Evolutionary conservation across 257 asterid species (phyloP).

Genomic region (Fraxinus quadrangulata): DNA sequence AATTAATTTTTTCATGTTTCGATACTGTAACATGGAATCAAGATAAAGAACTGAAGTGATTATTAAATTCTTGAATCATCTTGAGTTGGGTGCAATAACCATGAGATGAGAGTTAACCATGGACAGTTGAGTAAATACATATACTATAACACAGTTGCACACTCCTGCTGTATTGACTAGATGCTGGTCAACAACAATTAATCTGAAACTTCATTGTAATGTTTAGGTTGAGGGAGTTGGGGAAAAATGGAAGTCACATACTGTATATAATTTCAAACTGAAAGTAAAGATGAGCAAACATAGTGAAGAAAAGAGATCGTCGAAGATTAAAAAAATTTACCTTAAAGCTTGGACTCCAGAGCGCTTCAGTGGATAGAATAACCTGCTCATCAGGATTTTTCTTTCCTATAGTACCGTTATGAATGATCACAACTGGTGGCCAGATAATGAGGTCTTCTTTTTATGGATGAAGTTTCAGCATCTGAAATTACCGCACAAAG

Average conservation of each 20-base stretch:
- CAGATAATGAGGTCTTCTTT: conserved; percentile 68
- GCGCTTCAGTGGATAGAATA: conserved; percentile 54
- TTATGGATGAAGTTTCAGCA: conserved; percentile 42
- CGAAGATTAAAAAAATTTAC: conserved; percentile 34
- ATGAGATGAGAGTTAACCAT: background rate
- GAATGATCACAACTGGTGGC: conserved; percentile 70
- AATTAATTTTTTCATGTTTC: background rate
- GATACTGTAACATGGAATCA: background rate
- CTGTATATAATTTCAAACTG: background rate
- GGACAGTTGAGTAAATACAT: background rate
- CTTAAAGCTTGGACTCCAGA: conserved; percentile 53
- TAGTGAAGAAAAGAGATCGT: conserved; percentile 1
- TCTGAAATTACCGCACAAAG: conserved; percentile 42
- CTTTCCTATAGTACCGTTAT: conserved; percentile 47
- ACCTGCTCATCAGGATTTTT: conserved; percentile 45
- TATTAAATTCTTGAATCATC: background rate
- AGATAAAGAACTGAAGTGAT: background rate
- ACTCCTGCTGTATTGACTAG: background rate
- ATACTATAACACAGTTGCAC: background rate
- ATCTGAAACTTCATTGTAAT: background rate
- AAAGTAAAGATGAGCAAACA: background rate
- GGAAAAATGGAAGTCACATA: background rate
- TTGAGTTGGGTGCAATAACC: background rate
- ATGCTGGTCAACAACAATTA: background rate
- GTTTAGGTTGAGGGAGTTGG: background rate